Percentiles rank a stretch among this genome's conserved stretches.
Evolutionary conservation across 495 filamentous ascomycete genomes (phyloP).

Genomic region (Neurospora cerealis): DNA sequence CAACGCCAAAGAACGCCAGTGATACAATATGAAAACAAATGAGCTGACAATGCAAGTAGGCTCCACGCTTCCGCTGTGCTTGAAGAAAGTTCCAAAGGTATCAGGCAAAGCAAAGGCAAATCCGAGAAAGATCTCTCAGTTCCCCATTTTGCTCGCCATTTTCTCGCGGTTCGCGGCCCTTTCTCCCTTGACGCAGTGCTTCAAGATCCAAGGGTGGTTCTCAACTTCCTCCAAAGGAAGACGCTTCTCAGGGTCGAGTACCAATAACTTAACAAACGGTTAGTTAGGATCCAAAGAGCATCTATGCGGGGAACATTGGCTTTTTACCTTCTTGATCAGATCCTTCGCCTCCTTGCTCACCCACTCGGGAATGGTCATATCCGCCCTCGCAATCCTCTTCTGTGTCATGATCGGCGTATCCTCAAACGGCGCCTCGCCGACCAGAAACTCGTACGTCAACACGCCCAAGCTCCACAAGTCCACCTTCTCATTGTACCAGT

Average conservation of each 20-base stretch:
- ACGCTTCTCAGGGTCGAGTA: constrained; percentile 88
- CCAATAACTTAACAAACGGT: constrained; percentile 53
- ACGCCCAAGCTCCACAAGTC: constrained; percentile 95
- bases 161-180: constrained; percentile 43
- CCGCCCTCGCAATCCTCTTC: constrained; percentile 73
- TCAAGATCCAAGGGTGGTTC: constrained; percentile 92
- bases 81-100: neutral
- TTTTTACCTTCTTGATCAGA: constrained; percentile 73
- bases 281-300: neutral
- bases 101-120: neutral
- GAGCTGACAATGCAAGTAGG: neutral
- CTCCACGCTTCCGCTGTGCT: neutral
- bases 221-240: constrained; percentile 84
- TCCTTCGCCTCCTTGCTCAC: constrained; percentile 87
- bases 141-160: constrained; percentile 12
- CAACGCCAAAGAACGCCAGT: neutral
- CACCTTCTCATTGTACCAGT: constrained; percentile 88
- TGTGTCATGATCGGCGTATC: constrained; percentile 94
- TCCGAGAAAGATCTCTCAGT: neutral
- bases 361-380: constrained; percentile 87
- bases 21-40: neutral
- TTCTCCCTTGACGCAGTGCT: constrained; percentile 83
- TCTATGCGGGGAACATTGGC: constrained; percentile 7
- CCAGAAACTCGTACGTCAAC: constrained; percentile 90
- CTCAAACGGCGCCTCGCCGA: constrained; percentile 93